Base-by-base conservation (phyloP, 768 basidiomycete species). In the Galerina marginata region DNA sequence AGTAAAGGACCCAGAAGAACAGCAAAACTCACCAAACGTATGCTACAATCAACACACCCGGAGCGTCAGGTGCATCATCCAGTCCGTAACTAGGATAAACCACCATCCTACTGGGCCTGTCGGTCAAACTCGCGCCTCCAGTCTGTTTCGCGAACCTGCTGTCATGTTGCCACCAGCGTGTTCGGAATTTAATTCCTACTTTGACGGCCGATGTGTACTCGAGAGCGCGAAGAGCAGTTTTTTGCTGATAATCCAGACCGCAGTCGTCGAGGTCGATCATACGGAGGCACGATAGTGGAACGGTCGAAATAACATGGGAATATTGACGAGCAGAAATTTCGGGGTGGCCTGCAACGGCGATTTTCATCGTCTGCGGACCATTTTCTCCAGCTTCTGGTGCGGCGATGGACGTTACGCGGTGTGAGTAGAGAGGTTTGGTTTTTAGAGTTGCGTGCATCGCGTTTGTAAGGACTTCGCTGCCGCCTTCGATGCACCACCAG, bases 1-100 rank as follows among this genome's bases (percentile, higher is more conserved):
- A 29, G 15, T 48, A 20, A 50, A 33, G 10, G 20, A 20, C 20
- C 20, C 16, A 42, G 26, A n/a, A 25, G 29, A 37, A 40, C 16
- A 6, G 23, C 36, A 25, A 9, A 9, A 59, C 65, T 14, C 16
- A 66, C 62, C 58, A 61, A 37, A 58, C 61, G 54, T 64, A 66
- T n/a, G 65, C 50, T 11, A 62, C 62, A 53, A 66, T 64, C 54
- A 66, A 53, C 3, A 66, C 65, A 49, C 65, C 65, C 14, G 65
- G 65, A 29, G 59, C 60, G 7, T 33, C 29, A 1, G 4, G 4
- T 5, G 23, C 25, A 39, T 66, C 65, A 9, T 56, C 49, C 45
- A 56, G 25, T 4, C 62, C 65, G 54, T 63, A 63, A 47, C 65
- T 66, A 9, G 61, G 66, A 36, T 65, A 65, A 12, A 65, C 64